Conservation (phyloP, 169 alveolate species). For the Babesia microti region DNA sequence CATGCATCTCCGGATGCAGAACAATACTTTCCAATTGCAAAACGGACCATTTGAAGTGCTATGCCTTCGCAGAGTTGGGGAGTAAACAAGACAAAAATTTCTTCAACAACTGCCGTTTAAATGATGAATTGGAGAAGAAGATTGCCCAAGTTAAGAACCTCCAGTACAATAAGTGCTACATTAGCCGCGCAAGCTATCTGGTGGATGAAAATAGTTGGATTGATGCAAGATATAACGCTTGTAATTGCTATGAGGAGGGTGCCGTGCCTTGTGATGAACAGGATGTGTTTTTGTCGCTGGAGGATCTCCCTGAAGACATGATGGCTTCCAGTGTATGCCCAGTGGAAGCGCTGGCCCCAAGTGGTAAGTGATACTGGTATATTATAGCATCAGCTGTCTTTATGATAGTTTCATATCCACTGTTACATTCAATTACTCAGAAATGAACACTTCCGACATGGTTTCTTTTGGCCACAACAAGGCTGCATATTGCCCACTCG, state of each 20-base stretch:
- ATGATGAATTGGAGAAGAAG: constrained; percentile 4
- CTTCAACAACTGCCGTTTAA: constrained; percentile 17
- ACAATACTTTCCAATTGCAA: constrained; percentile 6
- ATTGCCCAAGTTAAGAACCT: neutral
- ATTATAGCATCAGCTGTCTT: neutral
- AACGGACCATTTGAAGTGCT: constrained; percentile 2
- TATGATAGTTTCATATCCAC: neutral
- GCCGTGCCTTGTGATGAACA: constrained; percentile 38
- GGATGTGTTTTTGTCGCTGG: constrained; percentile 6
- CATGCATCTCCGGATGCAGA: constrained; percentile 12
- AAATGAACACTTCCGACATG: too few relatives aligned
- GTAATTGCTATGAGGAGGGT: constrained; percentile 18
- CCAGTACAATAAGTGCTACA: constrained; percentile 19
- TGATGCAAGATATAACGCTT: constrained; percentile 8
- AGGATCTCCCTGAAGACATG: constrained; percentile 7
- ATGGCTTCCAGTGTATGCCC: constrained; percentile 35
- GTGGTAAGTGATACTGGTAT: neutral
- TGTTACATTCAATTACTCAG: neutral
- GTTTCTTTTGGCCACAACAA: too few relatives aligned
- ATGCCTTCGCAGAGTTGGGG: constrained; percentile 17
- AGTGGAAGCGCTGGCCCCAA: constrained; percentile 2
- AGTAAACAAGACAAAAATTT: constrained; percentile 1
- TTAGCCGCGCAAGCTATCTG: constrained; percentile 15
- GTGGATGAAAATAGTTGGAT: constrained; percentile 10
- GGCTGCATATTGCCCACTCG: too few relatives aligned